Evolutionary conservation across 352 stramenopile genomes (phyloP).

Genomic region (Pilasporangium apinafurcum): DNA sequence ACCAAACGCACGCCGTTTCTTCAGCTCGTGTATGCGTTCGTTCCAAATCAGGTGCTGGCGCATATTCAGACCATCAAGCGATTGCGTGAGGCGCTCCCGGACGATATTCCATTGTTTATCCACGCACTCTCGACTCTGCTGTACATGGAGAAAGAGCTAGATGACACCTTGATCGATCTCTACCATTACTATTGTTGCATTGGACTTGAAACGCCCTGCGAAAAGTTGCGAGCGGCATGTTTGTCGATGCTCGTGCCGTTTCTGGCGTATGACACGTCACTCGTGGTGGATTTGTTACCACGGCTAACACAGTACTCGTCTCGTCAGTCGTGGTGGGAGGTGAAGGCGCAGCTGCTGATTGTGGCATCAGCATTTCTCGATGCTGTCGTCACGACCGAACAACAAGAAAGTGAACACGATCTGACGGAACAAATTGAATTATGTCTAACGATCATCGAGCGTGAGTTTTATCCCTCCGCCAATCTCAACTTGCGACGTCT

Average conservation of each 20-base stretch:
- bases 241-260: slow-evolving; percentile 73
- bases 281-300: slow-evolving; percentile 55
- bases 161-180: slow-evolving; percentile 70
- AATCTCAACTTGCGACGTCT: slow-evolving; percentile 58
- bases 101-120: slow-evolving; percentile 72
- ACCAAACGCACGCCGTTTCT: slow-evolving; percentile 50
- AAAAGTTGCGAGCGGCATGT: slow-evolving; percentile 71
- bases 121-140: slow-evolving; percentile 65
- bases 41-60: slow-evolving; percentile 34
- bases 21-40: slow-evolving; percentile 55
- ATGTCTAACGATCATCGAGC: slow-evolving; percentile 62
- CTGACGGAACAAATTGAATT: slow-evolving; percentile 66
- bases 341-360: slow-evolving; percentile 75
- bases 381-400: slow-evolving; percentile 6
- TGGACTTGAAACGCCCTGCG: slow-evolving; percentile 57
- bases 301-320: slow-evolving; percentile 59
- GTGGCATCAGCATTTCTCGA: slow-evolving; percentile 56
- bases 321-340: slow-evolving; percentile 74
- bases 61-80: slow-evolving; percentile 77
- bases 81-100: slow-evolving; percentile 47
- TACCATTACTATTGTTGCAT: slow-evolving; percentile 89
- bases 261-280: slow-evolving; percentile 26
- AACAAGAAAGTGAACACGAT: slow-evolving; percentile 15
- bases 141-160: slow-evolving; percentile 59
- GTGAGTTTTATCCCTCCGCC: slow-evolving; percentile 53